phyloP scores from a whole-genome alignment of 352 stramenopile species.

The Pythium sp. region DNA sequence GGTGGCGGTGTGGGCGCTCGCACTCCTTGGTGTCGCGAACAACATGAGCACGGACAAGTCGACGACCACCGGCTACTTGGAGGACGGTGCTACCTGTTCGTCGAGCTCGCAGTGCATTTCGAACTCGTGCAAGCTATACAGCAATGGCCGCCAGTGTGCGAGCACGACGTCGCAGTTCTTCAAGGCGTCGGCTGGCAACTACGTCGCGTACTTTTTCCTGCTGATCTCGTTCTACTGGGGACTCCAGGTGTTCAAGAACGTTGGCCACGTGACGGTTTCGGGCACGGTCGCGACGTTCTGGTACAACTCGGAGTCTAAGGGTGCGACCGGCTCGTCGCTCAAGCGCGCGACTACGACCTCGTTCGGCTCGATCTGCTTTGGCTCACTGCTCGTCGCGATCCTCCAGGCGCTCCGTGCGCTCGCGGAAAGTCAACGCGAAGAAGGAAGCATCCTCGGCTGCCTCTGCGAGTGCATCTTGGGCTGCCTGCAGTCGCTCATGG shows the following conservation, averaged over 20 bases:
- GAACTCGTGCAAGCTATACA: slow-evolving; percentile 30
- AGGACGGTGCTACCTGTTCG: slow-evolving; percentile 24
- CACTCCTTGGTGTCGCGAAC: slow-evolving; percentile 86
- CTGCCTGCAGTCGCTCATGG: slow-evolving; percentile 83
- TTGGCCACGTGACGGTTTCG: slow-evolving; percentile 90
- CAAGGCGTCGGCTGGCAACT: slow-evolving; percentile 32
- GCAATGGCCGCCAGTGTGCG: slow-evolving; percentile 19
- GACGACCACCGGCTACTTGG: slow-evolving; percentile 13
- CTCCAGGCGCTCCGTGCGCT: slow-evolving; percentile 87
- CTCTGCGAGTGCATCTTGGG: slow-evolving; percentile 83
- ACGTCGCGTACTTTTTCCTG: slow-evolving; percentile 75
- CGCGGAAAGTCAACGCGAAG: slow-evolving; percentile 64
- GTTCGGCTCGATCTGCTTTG: slow-evolving; percentile 95
- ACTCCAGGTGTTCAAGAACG: slow-evolving; percentile 89
- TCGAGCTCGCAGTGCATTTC: slow-evolving; percentile 37
- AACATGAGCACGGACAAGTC: slow-evolving; percentile 49
- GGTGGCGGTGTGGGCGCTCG: slow-evolving; percentile 87
- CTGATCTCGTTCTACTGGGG: slow-evolving; percentile 96
- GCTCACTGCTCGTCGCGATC: slow-evolving; percentile 92
- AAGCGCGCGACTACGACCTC: slow-evolving; percentile 87
- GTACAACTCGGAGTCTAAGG: slow-evolving; percentile 86
- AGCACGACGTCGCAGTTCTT: slow-evolving; percentile 29
- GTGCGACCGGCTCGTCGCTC: slow-evolving; percentile 83
- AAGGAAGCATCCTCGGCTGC: slow-evolving; percentile 69
- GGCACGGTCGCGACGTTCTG: slow-evolving; percentile 95